Percentiles rank a stretch among this genome's conserved stretches.
Evolutionary conservation across 2,329 filamentous ascomycete species (phyloP).

Genomic region (Mycosphaerella sp.): DNA sequence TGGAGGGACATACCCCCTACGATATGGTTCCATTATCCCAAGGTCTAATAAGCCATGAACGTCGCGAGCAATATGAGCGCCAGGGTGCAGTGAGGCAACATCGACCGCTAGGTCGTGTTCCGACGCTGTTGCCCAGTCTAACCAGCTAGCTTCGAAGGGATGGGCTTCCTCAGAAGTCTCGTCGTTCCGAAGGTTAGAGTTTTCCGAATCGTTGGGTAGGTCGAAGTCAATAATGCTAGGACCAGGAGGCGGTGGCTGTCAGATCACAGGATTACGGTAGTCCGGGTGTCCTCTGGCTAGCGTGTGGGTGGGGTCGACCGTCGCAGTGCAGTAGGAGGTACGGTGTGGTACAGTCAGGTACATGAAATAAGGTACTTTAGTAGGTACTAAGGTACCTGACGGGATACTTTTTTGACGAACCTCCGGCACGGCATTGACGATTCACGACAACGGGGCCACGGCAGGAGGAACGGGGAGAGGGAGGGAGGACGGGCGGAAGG

Average conservation of each 20-base stretch:
- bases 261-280: background rate
- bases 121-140: background rate
- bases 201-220: background rate
- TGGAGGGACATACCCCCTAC: background rate
- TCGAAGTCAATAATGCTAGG: background rate
- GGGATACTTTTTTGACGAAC: too few relatives aligned
- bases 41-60: conserved; percentile 1
- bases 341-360: too few relatives aligned
- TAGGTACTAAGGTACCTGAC: too few relatives aligned
- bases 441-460: too few relatives aligned
- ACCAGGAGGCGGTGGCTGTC: background rate
- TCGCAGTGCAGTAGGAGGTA: too few relatives aligned
- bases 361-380: too few relatives aligned
- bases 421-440: too few relatives aligned
- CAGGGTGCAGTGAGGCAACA: conserved; percentile 9
- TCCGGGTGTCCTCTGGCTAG: conserved; percentile 4
- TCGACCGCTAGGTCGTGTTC: conserved; percentile 9
- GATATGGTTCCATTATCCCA: background rate
- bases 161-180: conserved; percentile 1
- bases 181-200: background rate
- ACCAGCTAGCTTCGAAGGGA: conserved; percentile 1
- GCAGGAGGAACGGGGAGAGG: too few relatives aligned
- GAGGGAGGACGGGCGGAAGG: too few relatives aligned
- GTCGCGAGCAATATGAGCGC: conserved; percentile 9
- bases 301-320: background rate